A percentile compares a stretch with the other conserved stretches of the same genome.
Conservation (phyloP, 2,329 filamentous ascomycete genomes). For the Fusarium gaditjirri region DNA sequence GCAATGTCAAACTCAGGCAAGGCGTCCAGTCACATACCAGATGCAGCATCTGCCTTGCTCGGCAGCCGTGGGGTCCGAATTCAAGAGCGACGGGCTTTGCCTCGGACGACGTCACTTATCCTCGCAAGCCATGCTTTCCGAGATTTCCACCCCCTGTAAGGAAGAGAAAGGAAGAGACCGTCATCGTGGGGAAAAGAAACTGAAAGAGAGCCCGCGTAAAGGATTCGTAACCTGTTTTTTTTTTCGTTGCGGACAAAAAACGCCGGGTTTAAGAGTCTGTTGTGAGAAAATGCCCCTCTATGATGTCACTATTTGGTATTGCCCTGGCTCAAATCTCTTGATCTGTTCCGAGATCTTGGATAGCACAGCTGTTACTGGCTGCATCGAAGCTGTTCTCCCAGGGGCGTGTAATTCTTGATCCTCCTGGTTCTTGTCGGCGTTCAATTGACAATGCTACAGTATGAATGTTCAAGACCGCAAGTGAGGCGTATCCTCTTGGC, state of each 20-base stretch:
- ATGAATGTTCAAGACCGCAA: not conserved
- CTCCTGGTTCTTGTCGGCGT: not conserved
- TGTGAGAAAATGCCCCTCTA: conserved; percentile 11
- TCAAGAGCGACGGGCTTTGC: not conserved
- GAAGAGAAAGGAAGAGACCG: not conserved
- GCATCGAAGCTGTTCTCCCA: not conserved
- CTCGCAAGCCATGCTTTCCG: not conserved
- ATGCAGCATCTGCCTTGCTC: not conserved
- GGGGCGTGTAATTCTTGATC: conserved; percentile 4
- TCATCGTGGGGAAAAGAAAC: conserved; percentile 4
- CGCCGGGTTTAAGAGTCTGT: conserved; percentile 5
- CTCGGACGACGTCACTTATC: conserved; percentile 32
- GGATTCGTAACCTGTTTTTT: conserved; percentile 32
- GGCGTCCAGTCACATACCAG: conserved; percentile 3
- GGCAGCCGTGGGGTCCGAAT: not conserved
- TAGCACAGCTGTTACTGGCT: conserved; percentile 6
- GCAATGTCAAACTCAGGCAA: not conserved
- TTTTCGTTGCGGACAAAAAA: not conserved
- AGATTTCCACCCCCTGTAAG: conserved; percentile 4
- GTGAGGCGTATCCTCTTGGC: conserved; percentile 1
- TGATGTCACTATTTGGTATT: conserved; percentile 26
- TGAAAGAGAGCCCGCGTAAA: not conserved
- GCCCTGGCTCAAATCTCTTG: conserved; percentile 23
- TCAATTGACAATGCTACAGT: conserved; percentile 9
- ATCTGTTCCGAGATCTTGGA: conserved; percentile 35